phyloP scores from a whole-genome alignment of 805 yeast genomes.

The Metschnikowia shivogae region DNA sequence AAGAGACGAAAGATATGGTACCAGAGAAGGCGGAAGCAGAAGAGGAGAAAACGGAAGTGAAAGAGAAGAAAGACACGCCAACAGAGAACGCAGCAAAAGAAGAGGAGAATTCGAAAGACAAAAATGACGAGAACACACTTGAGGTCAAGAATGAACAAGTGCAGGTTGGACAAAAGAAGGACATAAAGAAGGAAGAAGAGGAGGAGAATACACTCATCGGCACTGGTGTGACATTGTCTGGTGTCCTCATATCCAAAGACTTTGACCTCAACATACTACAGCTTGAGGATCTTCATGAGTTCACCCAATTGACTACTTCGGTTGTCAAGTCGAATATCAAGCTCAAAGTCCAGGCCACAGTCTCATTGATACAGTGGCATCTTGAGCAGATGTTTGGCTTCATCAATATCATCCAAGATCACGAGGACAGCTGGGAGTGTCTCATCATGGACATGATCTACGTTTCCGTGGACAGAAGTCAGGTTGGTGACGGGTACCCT shows the following conservation, averaged over 20 bases:
- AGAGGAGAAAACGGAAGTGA: neutral
- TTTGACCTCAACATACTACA: slow-evolving; percentile 82
- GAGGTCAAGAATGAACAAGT: slow-evolving; percentile 3
- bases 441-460: slow-evolving; percentile 44
- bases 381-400: slow-evolving; percentile 93
- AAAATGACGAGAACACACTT: neutral
- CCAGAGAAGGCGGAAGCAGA: neutral
- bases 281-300: slow-evolving; percentile 84
- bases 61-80: slow-evolving; percentile 1
- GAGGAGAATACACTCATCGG: slow-evolving; percentile 15
- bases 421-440: slow-evolving; percentile 41
- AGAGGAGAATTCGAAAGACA: neutral
- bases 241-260: slow-evolving; percentile 86
- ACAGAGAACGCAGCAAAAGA: neutral
- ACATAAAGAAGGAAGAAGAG: slow-evolving; percentile 7
- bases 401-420: slow-evolving; percentile 60
- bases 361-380: slow-evolving; percentile 82
- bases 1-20: neutral
- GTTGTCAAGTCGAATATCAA: slow-evolving; percentile 78
- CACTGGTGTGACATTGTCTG: slow-evolving; percentile 51
- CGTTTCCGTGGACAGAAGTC: slow-evolving; percentile 38
- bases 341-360: slow-evolving; percentile 72
- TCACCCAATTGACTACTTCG: slow-evolving; percentile 80
- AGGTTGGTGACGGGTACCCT: slow-evolving; percentile 26
- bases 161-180: slow-evolving; percentile 3